phyloP scores from a whole-genome alignment of 2,329 filamentous ascomycete genomes.

The Dactylellina parvicollis region DNA sequence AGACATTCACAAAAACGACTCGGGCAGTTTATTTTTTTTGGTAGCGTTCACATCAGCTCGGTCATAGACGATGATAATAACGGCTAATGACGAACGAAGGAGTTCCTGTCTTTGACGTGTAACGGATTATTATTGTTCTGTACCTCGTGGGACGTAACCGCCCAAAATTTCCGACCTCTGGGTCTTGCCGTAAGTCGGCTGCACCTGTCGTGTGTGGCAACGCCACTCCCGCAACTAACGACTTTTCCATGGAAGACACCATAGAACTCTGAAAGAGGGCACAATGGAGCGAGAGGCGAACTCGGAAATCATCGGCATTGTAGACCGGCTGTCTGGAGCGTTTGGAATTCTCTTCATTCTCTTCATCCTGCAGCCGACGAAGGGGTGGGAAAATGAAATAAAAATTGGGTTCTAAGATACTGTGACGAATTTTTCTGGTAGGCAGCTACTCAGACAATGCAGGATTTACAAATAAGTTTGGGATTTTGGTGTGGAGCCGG shows the following conservation, averaged over 20 bases:
- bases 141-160: not conserved
- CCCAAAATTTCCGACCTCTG: conserved; percentile 49
- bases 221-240: conserved; percentile 36
- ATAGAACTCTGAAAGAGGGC: conserved; percentile 18
- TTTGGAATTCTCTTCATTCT: not conserved
- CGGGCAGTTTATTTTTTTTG: conserved; percentile 9
- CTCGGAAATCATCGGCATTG: conserved; percentile 40
- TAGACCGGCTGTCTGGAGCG: not conserved
- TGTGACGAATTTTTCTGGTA: conserved; percentile 11
- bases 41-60: not conserved
- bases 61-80: not conserved
- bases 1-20: not conserved
- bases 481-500: not conserved
- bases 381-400: not conserved
- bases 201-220: conserved; percentile 38
- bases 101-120: conserved; percentile 40
- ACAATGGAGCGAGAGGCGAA: not conserved
- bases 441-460: conserved; percentile 19
- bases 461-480: conserved; percentile 16
- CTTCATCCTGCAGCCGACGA: not conserved
- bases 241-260: conserved; percentile 31
- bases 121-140: conserved; percentile 11
- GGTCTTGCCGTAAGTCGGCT: conserved; percentile 48
- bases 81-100: conserved; percentile 5
- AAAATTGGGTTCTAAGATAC: not conserved